Base-by-base conservation (phyloP, 2,329 filamentous ascomycete species). In the Colletotrichum truncatum region DNA sequence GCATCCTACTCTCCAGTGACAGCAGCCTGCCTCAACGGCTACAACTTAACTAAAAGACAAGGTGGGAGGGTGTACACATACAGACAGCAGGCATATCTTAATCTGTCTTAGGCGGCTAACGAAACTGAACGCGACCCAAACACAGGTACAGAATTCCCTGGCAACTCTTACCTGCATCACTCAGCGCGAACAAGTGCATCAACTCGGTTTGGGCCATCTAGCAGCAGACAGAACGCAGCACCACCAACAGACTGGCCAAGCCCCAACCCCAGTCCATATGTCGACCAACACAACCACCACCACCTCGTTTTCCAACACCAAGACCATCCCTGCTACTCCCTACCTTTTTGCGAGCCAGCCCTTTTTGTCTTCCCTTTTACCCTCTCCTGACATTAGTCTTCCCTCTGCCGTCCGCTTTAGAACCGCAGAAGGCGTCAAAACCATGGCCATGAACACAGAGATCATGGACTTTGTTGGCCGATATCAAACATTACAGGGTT, bases 401-500 rank as follows among this genome's bases (percentile, higher is more conserved):
- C 59, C 64, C 18, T 53, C 59, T 43, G 64, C 51, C 36, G 45
- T 55, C 28, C 49, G 63, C 34, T 26, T 34, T 10, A 48, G 45
- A 16, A 49, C 46, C n/a, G 56, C 49, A 12, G 63, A 66, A 25
- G 56, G 58, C 21, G 34, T 43, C 7, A 64, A 51, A 58, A 73
- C 53, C 48, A 76, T 74, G 70, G 64, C 73, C 11, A 64, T 71
- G 34, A 68, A 68, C 45, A 66, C 68, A 32, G 70, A 72, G 32
- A 74, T 84, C 43, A 73, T 80, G 74, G 79, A 82, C 48, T 85
- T 87, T 69, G 72, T 84, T 66, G 74, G 79, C 49, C 79, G 85
- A 8, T 87, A 82, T 69, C 78, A 81, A 46, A 70, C 74, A 36
- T 74, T 86, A 46, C 80, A 82, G 64, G 53, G 69, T 4, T 78